phyloP scores from a whole-genome alignment of 1,284 basidiomycete species.

The Apiotrichum brassicae region DNA sequence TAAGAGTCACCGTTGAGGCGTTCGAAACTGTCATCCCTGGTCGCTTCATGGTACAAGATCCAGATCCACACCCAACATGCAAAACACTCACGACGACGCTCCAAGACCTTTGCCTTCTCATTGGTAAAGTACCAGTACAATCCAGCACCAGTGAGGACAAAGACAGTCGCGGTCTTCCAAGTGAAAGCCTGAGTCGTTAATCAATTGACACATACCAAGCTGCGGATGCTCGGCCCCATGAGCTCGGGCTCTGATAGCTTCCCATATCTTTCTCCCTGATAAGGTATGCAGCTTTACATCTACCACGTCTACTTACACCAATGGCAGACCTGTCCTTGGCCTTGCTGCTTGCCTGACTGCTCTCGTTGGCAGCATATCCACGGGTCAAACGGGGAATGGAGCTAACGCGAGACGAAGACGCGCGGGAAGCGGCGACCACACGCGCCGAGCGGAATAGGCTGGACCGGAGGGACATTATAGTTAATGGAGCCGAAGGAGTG shows the following conservation, averaged over 20 bases:
- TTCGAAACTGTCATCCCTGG: too few relatives aligned
- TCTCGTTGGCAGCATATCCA: background rate
- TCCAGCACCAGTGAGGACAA: conserved; percentile 72
- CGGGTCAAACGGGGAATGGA: background rate
- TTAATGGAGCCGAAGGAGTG: background rate
- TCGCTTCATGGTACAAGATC: too few relatives aligned
- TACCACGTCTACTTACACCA: conserved; percentile 24
- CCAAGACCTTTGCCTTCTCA: conserved; percentile 74
- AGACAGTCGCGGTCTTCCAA: conserved; percentile 71
- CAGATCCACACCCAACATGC: too few relatives aligned
- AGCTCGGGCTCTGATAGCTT: too few relatives aligned
- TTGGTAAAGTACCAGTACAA: conserved; percentile 82
- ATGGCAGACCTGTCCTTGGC: conserved; percentile 22
- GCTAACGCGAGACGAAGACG: background rate
- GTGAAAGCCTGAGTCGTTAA: conserved; percentile 68
- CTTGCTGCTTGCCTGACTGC: background rate
- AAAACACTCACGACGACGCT: conserved; percentile 60
- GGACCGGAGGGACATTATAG: conserved; percentile 5
- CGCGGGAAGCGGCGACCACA: background rate
- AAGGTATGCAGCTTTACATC: too few relatives aligned
- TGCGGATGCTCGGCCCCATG: too few relatives aligned
- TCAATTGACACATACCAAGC: too few relatives aligned
- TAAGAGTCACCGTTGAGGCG: too few relatives aligned
- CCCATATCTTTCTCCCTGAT: too few relatives aligned
- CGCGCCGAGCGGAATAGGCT: background rate